These are phyloP conservation scores for Calonectria pseudoturangicola DNA, from an alignment of 2,329 filamentous ascomycete species.

Conservation along the genomic window DNA sequence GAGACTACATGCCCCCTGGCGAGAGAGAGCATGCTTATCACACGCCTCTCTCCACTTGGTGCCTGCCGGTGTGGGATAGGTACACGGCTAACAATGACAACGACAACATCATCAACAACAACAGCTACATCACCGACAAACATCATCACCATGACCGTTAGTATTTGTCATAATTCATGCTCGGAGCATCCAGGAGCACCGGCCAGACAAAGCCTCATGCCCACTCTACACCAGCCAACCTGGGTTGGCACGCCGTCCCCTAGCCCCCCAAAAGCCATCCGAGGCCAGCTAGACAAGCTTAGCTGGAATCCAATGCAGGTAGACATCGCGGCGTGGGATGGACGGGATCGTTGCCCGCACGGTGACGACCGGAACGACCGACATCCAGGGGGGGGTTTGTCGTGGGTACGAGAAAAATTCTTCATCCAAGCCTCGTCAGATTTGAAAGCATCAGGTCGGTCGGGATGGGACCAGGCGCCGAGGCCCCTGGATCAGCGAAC, in stretches of 20 bases:
- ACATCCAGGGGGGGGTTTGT: slow-evolving; percentile 39
- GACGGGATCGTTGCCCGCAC: slow-evolving; percentile 13
- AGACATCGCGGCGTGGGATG: slow-evolving; percentile 42
- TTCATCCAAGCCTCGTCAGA: slow-evolving; percentile 41
- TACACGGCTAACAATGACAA: slow-evolving; percentile 28
- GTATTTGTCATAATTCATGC: slow-evolving; percentile 36
- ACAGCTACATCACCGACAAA: slow-evolving; percentile 24
- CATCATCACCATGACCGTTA: slow-evolving; percentile 42
- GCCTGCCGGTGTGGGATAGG: slow-evolving; percentile 25
- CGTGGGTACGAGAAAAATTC: slow-evolving; percentile 43
- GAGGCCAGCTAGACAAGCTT: slow-evolving; percentile 20
- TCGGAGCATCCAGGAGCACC: slow-evolving; percentile 29
- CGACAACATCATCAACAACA: slow-evolving; percentile 22
- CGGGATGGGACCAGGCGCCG: slow-evolving; percentile 45
- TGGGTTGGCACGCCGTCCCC: slow-evolving; percentile 26
- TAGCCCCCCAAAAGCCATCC: slow-evolving; percentile 33
- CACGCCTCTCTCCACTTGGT: slow-evolving; percentile 30
- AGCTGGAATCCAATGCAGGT: slow-evolving; percentile 18
- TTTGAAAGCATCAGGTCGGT: slow-evolving; percentile 37
- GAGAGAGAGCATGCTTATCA: slow-evolving; percentile 6
- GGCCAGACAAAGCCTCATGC: slow-evolving; percentile 2
- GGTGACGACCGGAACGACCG: slow-evolving; percentile 31
- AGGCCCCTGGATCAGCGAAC: slow-evolving; percentile 32
- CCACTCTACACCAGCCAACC: slow-evolving; percentile 41
- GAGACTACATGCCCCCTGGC: background rate